Evolutionary conservation across 495 filamentous ascomycete species (phyloP).

Genomic region (Aspergillus coremiiformis): DNA sequence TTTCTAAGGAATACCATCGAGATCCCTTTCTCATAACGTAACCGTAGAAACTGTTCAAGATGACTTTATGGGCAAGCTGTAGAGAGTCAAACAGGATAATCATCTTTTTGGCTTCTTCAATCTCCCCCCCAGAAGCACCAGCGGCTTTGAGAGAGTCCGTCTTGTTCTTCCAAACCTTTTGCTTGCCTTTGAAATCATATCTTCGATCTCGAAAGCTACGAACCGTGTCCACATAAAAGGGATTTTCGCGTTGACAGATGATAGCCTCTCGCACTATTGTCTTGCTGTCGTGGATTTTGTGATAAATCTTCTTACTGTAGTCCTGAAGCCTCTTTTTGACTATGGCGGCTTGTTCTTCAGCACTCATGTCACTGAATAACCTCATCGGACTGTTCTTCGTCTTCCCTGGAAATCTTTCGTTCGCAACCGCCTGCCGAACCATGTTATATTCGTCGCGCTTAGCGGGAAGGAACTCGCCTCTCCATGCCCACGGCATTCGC

Average conservation of each 20-base stretch:
- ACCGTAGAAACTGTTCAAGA: constrained; percentile 98
- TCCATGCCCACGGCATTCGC: constrained; percentile 93
- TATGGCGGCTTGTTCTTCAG: constrained; percentile 74
- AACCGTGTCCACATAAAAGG: constrained; percentile 97
- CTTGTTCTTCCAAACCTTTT: constrained; percentile 98
- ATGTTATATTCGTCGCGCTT: constrained; percentile 99
- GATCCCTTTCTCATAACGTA: constrained; percentile 99
- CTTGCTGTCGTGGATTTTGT: constrained; percentile 94
- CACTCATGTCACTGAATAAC: constrained; percentile 70
- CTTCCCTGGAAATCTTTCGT: constrained; percentile 80
- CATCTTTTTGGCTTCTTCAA: constrained; percentile 98
- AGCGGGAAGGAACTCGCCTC: constrained; percentile 93
- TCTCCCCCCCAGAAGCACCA: constrained; percentile 66
- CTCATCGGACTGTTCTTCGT: constrained; percentile 60
- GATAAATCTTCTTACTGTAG: constrained; percentile 98
- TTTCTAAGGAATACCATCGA: constrained; percentile 99
- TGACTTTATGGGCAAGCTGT: constrained; percentile 97
- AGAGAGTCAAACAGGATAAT: constrained; percentile 92
- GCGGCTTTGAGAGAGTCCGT: constrained; percentile 75
- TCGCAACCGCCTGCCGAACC: constrained; percentile 88
- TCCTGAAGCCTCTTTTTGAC: constrained; percentile 83
- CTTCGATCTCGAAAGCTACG: constrained; percentile 90
- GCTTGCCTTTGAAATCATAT: constrained; percentile 96
- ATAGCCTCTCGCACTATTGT: constrained; percentile 94
- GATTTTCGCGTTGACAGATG: constrained; percentile 97